Evolutionary conservation across 805 yeast genomes (phyloP).

Genomic region (Alloascoidea africana): DNA sequence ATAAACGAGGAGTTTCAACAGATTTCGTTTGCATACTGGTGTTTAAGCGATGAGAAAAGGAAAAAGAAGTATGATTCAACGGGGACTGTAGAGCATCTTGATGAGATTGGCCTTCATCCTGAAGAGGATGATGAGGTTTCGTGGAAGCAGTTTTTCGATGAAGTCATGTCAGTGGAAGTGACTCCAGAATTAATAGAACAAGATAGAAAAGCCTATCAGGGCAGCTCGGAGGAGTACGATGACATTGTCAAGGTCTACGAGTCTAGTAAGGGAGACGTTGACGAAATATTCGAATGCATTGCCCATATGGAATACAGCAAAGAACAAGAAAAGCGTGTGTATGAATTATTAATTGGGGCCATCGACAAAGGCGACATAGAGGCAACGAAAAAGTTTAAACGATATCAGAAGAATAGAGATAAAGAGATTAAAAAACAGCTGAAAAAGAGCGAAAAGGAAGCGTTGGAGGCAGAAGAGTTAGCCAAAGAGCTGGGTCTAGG

Average conservation of each 20-base stretch:
- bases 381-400: conserved; percentile 27
- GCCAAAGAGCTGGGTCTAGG: conserved; percentile 33
- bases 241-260: conserved; percentile 51
- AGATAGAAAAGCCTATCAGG: conserved; percentile 51
- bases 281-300: conserved; percentile 54
- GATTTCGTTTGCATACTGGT: conserved; percentile 61
- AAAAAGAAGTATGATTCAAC: conserved; percentile 53
- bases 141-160: conserved; percentile 21
- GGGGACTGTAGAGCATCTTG: conserved; percentile 37
- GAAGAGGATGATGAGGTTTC: conserved; percentile 14
- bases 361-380: conserved; percentile 23
- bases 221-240: conserved; percentile 20
- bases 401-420: conserved; percentile 29
- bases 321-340: conserved; percentile 47
- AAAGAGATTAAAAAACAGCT: conserved; percentile 30
- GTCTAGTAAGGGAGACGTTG: conserved; percentile 51
- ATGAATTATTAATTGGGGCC: conserved; percentile 31
- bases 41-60: conserved; percentile 42
- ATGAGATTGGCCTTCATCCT: conserved; percentile 10
- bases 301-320: conserved; percentile 57
- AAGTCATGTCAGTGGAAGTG: conserved; percentile 17
- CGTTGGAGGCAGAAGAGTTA: conserved; percentile 37
- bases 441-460: conserved; percentile 20
- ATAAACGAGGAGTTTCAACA: conserved; percentile 37
- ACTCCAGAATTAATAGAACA: conserved; percentile 38